Evolutionary conservation across 1,139 yeast genomes (phyloP).

Genomic region (Kodamaea alishanica): DNA sequence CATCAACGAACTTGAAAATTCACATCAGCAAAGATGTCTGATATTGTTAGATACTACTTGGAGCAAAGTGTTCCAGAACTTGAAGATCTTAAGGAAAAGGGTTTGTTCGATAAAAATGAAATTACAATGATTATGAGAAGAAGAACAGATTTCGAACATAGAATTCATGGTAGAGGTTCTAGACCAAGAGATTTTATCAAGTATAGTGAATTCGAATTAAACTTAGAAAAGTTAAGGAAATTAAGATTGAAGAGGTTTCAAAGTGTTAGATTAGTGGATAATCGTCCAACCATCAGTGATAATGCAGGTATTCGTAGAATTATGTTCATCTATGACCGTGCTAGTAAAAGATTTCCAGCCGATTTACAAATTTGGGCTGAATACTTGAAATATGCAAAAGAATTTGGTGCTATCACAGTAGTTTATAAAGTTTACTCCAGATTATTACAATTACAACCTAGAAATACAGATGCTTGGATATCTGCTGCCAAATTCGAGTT

Average conservation of each 20-base stretch:
- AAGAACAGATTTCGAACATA: constrained; percentile 93
- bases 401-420: constrained; percentile 69
- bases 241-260: constrained; percentile 67
- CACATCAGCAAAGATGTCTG: constrained; percentile 48
- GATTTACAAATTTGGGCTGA: constrained; percentile 76
- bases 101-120: constrained; percentile 76
- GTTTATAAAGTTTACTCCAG: constrained; percentile 79
- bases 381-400: constrained; percentile 71
- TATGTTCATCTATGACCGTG: constrained; percentile 79
- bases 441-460: constrained; percentile 84
- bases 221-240: constrained; percentile 71
- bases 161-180: constrained; percentile 81
- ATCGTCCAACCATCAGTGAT: constrained; percentile 66
- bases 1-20: background rate
- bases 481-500: constrained; percentile 93
- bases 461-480: constrained; percentile 87
- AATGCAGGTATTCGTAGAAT: constrained; percentile 87
- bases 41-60: constrained; percentile 70
- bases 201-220: constrained; percentile 78
- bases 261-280: constrained; percentile 47
- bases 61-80: constrained; percentile 90
- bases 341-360: constrained; percentile 74
- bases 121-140: constrained; percentile 84
- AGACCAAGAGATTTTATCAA: constrained; percentile 72
- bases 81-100: constrained; percentile 79